A percentile compares a stretch with the other conserved stretches of the same genome.
Conservation (phyloP, 2,329 filamentous ascomycete species). For the Colletotrichum spaethianum region DNA sequence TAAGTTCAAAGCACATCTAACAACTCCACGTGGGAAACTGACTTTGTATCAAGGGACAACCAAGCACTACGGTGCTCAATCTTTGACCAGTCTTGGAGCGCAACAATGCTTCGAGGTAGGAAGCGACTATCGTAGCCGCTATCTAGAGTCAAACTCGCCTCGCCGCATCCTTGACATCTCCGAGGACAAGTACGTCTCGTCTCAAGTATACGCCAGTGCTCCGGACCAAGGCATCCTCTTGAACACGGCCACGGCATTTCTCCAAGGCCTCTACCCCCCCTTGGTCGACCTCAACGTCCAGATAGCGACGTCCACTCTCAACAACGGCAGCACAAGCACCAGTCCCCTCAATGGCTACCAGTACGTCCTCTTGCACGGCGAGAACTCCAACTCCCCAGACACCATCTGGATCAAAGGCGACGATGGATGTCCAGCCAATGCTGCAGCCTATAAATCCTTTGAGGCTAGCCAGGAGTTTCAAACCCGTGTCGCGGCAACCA, state of each 20-base stretch:
- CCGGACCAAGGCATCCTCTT: slow-evolving; percentile 51
- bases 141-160: slow-evolving; percentile 46
- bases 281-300: slow-evolving; percentile 47
- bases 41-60: slow-evolving; percentile 46
- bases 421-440: slow-evolving; percentile 50
- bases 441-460: slow-evolving; percentile 47
- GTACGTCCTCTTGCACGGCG: slow-evolving; percentile 51
- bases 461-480: slow-evolving; percentile 47
- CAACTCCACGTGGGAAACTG: background rate
- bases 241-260: slow-evolving; percentile 53
- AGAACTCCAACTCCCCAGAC: slow-evolving; percentile 50
- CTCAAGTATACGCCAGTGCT: slow-evolving; percentile 52
- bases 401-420: slow-evolving; percentile 56
- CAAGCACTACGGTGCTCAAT: slow-evolving; percentile 52
- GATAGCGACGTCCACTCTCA: slow-evolving; percentile 48
- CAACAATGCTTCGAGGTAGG: slow-evolving; percentile 50
- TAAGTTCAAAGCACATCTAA: slow-evolving; percentile 39
- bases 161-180: slow-evolving; percentile 52
- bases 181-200: slow-evolving; percentile 49
- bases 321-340: slow-evolving; percentile 26
- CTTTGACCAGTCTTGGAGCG: slow-evolving; percentile 52
- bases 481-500: slow-evolving; percentile 47
- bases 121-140: slow-evolving; percentile 43
- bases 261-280: slow-evolving; percentile 54
- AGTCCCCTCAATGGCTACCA: slow-evolving; percentile 48